A percentile compares a stretch with the other conserved stretches of the same genome.
These are phyloP conservation scores for Eutypa lata DNA, from an alignment of 2,329 filamentous ascomycete genomes.

Conservation along the genomic window DNA sequence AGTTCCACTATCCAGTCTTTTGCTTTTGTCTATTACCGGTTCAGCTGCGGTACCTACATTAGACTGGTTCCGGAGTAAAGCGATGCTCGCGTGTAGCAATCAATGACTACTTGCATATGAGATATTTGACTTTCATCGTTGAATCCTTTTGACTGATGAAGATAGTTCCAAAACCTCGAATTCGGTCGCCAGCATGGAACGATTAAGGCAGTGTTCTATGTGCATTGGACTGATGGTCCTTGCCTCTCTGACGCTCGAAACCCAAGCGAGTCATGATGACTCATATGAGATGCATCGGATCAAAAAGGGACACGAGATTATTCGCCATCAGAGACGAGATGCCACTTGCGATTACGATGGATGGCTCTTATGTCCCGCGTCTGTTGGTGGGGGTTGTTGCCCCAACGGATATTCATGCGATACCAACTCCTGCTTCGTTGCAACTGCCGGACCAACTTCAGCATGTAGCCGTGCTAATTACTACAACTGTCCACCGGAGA, in stretches of 20 bases:
- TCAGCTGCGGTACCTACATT: no score
- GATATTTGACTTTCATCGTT: background rate
- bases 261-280: constrained; percentile 7
- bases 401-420: constrained; percentile 47
- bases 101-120: background rate
- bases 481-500: constrained; percentile 38
- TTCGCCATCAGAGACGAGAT: constrained; percentile 24
- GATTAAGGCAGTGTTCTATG: constrained; percentile 9
- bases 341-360: constrained; percentile 15
- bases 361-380: constrained; percentile 21
- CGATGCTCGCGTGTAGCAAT: background rate
- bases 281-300: constrained; percentile 21
- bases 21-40: background rate
- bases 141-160: background rate
- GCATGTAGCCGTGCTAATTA: constrained; percentile 34
- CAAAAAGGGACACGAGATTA: constrained; percentile 18
- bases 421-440: constrained; percentile 44
- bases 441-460: constrained; percentile 39
- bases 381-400: constrained; percentile 42
- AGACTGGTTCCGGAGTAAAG: background rate
- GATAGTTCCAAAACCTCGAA: background rate
- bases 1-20: background rate
- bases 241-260: constrained; percentile 9
- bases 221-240: constrained; percentile 14
- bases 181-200: constrained; percentile 14